These are phyloP conservation scores for Dactylellina sp. DNA, from an alignment of 2,329 filamentous ascomycete genomes.

Conservation along the genomic window DNA sequence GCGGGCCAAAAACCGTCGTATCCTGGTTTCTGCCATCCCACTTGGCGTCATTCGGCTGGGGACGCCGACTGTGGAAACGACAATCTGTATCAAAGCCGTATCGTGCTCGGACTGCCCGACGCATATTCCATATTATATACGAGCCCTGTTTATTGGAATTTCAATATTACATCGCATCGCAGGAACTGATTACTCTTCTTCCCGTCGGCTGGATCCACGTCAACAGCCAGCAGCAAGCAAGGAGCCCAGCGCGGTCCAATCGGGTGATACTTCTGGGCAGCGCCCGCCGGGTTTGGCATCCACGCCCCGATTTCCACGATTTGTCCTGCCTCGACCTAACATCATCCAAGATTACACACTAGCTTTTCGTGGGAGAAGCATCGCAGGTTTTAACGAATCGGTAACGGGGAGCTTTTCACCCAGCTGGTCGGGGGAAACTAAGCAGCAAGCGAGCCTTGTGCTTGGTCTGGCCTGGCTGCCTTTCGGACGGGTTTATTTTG, in stretches of 20 bases:
- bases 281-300: constrained; percentile 7
- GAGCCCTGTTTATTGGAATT: neutral
- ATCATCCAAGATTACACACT: neutral
- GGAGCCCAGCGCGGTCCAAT: constrained; percentile 31
- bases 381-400: too few relatives aligned
- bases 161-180: neutral
- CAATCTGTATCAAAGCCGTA: neutral
- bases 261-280: constrained; percentile 5
- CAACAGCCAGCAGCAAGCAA: constrained; percentile 5
- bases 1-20: constrained; percentile 4
- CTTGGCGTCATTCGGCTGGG: constrained; percentile 33
- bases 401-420: neutral
- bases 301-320: neutral
- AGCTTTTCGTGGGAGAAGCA: too few relatives aligned
- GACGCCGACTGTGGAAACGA: constrained; percentile 1
- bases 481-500: neutral
- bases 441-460: too few relatives aligned
- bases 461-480: too few relatives aligned
- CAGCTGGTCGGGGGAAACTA: neutral
- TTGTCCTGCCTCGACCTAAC: neutral
- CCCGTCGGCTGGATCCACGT: constrained; percentile 47
- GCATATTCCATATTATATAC: neutral
- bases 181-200: neutral
- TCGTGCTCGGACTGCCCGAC: neutral
- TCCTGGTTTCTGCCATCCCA: constrained; percentile 20